Conservation (phyloP, 164 flowering plant genomes). For the Sedum album region DNA sequence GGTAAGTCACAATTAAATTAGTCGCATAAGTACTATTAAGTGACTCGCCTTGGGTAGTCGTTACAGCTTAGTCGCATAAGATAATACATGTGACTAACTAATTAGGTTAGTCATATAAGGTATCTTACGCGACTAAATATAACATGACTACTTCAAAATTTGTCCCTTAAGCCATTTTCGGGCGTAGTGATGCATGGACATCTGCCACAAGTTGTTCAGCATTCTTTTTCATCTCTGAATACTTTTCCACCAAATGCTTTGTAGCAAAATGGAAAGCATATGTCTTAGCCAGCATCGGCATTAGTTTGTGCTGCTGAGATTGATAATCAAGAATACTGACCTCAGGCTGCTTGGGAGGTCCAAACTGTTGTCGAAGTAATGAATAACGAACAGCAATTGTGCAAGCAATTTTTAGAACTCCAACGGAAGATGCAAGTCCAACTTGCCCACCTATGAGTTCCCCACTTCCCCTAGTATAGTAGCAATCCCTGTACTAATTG, state of each 20-base stretch:
- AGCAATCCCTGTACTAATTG: conserved; percentile 75
- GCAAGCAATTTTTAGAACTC: conserved; percentile 63
- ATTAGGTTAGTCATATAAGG: too few species aligned
- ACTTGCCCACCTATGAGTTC: conserved; percentile 97
- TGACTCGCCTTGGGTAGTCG: too few species aligned
- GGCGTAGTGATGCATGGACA: conserved; percentile 86
- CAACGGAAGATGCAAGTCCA: conserved; percentile 79
- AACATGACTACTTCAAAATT: too few species aligned
- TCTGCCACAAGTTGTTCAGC: conserved; percentile 74
- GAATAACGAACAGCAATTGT: conserved; percentile 90
- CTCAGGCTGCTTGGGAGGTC: conserved; percentile 87
- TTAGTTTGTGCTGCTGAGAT: conserved; percentile 94
- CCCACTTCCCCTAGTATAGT: conserved; percentile 98
- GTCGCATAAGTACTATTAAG: too few species aligned
- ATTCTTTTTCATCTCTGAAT: conserved; percentile 82
- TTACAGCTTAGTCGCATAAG: too few species aligned
- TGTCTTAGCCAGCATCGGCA: conserved; percentile 95
- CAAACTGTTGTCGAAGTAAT: conserved; percentile 84
- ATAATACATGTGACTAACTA: too few species aligned
- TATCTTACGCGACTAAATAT: too few species aligned
- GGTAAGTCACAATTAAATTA: too few species aligned
- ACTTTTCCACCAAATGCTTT: conserved; percentile 58
- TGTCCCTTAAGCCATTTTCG: too few species aligned
- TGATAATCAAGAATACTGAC: conserved; percentile 88
- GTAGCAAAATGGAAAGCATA: conserved; percentile 93